Conservation (phyloP, 257 asterid genomes). For the Cruciata laevipes region DNA sequence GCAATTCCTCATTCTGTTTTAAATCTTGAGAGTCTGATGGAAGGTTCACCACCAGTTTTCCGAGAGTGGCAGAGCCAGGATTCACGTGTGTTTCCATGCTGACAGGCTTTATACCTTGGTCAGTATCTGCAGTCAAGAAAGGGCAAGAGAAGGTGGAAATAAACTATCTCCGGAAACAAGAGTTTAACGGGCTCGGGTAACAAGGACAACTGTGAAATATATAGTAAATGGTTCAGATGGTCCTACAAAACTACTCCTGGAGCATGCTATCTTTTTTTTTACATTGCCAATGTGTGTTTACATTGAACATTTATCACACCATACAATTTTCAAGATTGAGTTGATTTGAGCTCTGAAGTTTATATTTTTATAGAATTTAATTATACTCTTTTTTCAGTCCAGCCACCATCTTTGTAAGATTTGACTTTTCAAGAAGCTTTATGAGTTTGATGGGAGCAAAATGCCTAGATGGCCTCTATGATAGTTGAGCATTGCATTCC, state of each 20-base stretch:
- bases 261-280: too few species aligned
- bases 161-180: conserved; percentile 23
- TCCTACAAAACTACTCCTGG: neutral
- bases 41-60: conserved; percentile 26
- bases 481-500: too few species aligned
- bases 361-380: too few species aligned
- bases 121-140: conserved; percentile 38
- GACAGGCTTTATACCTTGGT: conserved; percentile 38
- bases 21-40: conserved; percentile 9
- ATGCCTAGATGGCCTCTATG: neutral
- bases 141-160: conserved; percentile 13
- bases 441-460: neutral
- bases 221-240: neutral
- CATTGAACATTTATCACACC: neutral
- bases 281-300: neutral
- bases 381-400: neutral
- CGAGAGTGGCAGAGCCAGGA: conserved; percentile 27
- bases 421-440: neutral
- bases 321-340: neutral
- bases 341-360: neutral
- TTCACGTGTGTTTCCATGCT: conserved; percentile 27
- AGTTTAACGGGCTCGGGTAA: conserved; percentile 5
- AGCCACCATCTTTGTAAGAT: neutral
- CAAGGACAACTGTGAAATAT: conserved; percentile 15
- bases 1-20: conserved; percentile 27